Evolutionary conservation across 2,329 filamentous ascomycete genomes (phyloP), one percentile per base, ranked within the genome.

Genomic region (Claviceps fusiformis): DNA sequence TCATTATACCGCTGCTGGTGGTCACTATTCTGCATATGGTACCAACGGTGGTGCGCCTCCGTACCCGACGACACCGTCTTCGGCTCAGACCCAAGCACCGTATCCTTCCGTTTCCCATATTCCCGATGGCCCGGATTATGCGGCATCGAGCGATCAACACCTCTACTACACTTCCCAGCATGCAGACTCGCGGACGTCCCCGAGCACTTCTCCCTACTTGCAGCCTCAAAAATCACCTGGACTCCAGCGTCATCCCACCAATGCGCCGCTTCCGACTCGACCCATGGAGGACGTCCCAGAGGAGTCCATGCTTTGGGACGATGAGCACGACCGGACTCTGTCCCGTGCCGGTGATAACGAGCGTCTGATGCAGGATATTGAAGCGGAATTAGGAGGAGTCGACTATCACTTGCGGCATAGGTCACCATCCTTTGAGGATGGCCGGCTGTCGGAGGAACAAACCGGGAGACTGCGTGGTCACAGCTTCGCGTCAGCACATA

Each of bases 211-310:
- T 1, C 72, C 77, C 3, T 71, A 70, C 2, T 59, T 63, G 17
- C 71, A 69, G 48, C 61, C 70, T 31, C 72, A 75, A 50, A 63
- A 71, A 29, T 72, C 74, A 6, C 68, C 73, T 2, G 72, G 75
- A n/a, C 64, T 81, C 11, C 72, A 75, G 57, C 73, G 80, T 53
- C 78, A 82, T 56, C 80, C 81, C 1, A 83, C 81, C 17, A 77
- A 82, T 65, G 75, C 81, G 55, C 76, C 81, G 46, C 68, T 83
- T 50, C 77, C 80, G n/a, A 80, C 70, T 56, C 73, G 76, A 49
- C 79, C 74, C 48, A 70, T 73, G 59, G 74, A 75, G 10, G 68
- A 71, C 50, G 58, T 73, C 43, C 66, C 69, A 3, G 74, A 77
- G 56, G 70, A 73, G 46, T 69, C 72, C 47, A 65, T 65, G 2